Evolutionary conservation across 441 rosid species (phyloP).

Genomic region (Pelargonium fulgidum): DNA sequence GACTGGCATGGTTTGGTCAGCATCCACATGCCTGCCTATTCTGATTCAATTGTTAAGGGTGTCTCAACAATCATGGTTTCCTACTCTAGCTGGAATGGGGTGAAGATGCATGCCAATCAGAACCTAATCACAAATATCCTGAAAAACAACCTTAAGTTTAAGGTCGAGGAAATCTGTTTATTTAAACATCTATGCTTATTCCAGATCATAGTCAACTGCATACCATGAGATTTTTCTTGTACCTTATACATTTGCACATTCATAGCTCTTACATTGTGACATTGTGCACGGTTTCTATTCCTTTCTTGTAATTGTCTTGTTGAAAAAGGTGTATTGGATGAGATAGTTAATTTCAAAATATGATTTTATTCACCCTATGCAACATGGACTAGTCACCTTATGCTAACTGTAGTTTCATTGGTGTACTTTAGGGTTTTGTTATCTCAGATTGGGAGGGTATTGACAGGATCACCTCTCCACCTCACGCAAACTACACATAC

Average conservation of each 20-base stretch:
- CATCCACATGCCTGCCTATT: slow-evolving; percentile 55
- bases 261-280: too few relatives aligned
- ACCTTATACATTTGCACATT: too few relatives aligned
- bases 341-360: too few relatives aligned
- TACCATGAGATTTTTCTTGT: too few relatives aligned
- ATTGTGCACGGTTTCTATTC: too few relatives aligned
- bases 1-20: slow-evolving; percentile 49
- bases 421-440: slow-evolving; percentile 54
- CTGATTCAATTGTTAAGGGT: slow-evolving; percentile 45
- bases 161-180: slow-evolving; percentile 24
- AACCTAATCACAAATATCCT: slow-evolving; percentile 51
- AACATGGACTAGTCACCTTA: not conserved
- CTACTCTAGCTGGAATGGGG: slow-evolving; percentile 64
- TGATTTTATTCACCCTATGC: not conserved
- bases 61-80: slow-evolving; percentile 67
- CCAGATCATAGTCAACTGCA: slow-evolving; percentile 28
- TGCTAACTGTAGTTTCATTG: slow-evolving; percentile 17
- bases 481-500: slow-evolving; percentile 49
- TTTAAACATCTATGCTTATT: not conserved
- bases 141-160: slow-evolving; percentile 51
- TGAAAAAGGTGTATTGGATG: too few relatives aligned
- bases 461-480: slow-evolving; percentile 52
- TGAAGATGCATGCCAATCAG: slow-evolving; percentile 59
- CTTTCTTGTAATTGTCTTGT: too few relatives aligned
- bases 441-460: slow-evolving; percentile 75